Base-by-base conservation (phyloP, 176 grass and related monocot genomes). In the Elaeis guineensis region DNA sequence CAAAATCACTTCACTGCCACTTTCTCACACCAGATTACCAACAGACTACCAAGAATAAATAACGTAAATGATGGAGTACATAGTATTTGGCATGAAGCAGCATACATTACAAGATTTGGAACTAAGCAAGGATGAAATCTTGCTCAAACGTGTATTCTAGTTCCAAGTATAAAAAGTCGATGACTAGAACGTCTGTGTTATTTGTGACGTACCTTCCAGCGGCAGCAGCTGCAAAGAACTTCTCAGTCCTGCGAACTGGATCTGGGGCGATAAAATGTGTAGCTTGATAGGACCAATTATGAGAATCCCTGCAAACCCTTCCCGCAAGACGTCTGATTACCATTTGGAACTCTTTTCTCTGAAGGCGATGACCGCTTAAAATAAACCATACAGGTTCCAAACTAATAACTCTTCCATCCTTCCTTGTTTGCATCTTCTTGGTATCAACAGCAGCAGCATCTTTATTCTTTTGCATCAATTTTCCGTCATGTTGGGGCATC, bases 171-270 rank as follows among this genome's bases (percentile, higher is more conserved):
- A 1, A 30, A 1, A 30, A 6, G 28, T 30, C 0, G 5, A 6
- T 30, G 11, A 44, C 35, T 44, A 12, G 12, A 44, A 44, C 2
- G n/a, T n/a, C n/a, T n/a, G n/a, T n/a, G n/a, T n/a, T 50, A 16
- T 15, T 35, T 35, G 2, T 49, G 15, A 71, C 30, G 54, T 77
- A 90, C 91, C 80, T 90, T 79, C 91, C 91, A 56, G 80, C 72
- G 32, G 91, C 83, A 59, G 86, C 80, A 24, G 91, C 80, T 76
- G 91, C 86, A 62, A 96, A 96, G 72, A 96, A 90, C 72, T 96
- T 90, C 49, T 96, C 91, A 21, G 83, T 96, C 80, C 86, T 83
- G 61, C 69, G 82, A 52, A 96, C 68, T 24, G 83, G 86, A 16
- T 77, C 72, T 2, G 75, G 80, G 56, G 70, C 52, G 17, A 95